Percentiles rank a stretch among this genome's conserved stretches.
These are phyloP conservation scores for Nematocida homosporus DNA, from an alignment of 371 early-diverging fungal genomes.

Conservation along the genomic window DNA sequence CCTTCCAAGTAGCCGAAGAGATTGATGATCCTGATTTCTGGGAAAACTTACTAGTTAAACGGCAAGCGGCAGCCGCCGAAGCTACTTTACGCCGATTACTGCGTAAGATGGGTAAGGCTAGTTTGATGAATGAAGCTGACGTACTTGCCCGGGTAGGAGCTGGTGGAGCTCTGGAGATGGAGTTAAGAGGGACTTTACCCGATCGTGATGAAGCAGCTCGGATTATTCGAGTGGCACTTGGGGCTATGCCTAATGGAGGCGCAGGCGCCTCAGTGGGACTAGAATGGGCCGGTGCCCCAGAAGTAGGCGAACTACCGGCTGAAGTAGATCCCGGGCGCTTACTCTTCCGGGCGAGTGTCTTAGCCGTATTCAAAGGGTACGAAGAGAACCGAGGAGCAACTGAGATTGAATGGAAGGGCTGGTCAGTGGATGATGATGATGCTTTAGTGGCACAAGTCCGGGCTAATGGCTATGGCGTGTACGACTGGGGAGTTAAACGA, in stretches of 20 bases:
- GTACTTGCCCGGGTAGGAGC: slow-evolving; percentile 34
- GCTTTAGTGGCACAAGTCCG: slow-evolving; percentile 53
- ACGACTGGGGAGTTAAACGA: slow-evolving; percentile 56
- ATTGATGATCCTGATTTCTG: slow-evolving; percentile 91
- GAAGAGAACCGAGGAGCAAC: slow-evolving; percentile 33
- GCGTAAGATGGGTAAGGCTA: slow-evolving; percentile 64
- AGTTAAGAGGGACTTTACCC: slow-evolving; percentile 34
- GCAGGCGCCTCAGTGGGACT: slow-evolving; percentile 34
- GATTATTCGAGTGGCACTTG: slow-evolving; percentile 26
- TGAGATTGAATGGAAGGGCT: slow-evolving; percentile 65
- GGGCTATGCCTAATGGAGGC: not conserved
- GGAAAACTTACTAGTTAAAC: slow-evolving; percentile 78
- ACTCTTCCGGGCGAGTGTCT: slow-evolving; percentile 63
- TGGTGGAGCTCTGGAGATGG: slow-evolving; percentile 1
- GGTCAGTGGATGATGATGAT: slow-evolving; percentile 66
- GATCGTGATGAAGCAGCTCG: not conserved
- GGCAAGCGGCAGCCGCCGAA: slow-evolving; percentile 65
- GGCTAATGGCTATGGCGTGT: slow-evolving; percentile 66
- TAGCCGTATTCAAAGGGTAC: slow-evolving; percentile 55
- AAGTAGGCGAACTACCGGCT: slow-evolving; percentile 14
- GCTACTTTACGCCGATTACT: slow-evolving; percentile 63
- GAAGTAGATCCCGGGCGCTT: slow-evolving; percentile 58
- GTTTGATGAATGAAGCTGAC: slow-evolving; percentile 44
- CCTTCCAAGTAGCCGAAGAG: slow-evolving; percentile 75
- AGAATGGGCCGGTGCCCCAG: slow-evolving; percentile 36